Conservation (phyloP, 495 filamentous ascomycete genomes). For the Neurospora discreta region DNA sequence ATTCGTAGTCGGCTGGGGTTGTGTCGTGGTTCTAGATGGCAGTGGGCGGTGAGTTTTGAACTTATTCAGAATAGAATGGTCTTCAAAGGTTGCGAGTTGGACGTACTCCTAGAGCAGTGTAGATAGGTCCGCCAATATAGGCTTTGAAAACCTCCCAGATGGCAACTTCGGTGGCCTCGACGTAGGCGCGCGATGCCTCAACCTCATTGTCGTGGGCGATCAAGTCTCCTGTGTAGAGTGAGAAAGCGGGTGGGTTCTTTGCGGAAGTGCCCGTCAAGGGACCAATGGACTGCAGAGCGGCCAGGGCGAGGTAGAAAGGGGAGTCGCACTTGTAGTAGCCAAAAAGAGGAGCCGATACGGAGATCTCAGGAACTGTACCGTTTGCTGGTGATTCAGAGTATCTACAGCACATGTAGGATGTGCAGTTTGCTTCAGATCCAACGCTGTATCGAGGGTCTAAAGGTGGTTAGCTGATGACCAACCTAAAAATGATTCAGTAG, state of each 20-base stretch:
- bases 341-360: conserved; percentile 41
- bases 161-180: conserved; percentile 39
- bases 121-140: conserved; percentile 46
- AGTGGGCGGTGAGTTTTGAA: background rate
- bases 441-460: conserved; percentile 45
- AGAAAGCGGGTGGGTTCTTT: conserved; percentile 34
- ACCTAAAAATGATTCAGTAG: background rate
- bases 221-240: conserved; percentile 47
- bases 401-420: conserved; percentile 42
- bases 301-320: conserved; percentile 46
- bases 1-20: conserved; percentile 38
- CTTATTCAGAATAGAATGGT: too few species aligned
- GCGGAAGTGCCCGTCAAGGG: conserved; percentile 44
- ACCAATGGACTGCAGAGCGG: conserved; percentile 45
- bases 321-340: conserved; percentile 47
- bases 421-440: conserved; percentile 46
- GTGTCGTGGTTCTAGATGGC: conserved; percentile 39
- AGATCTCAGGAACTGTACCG: conserved; percentile 15
- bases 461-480: background rate
- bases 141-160: conserved; percentile 43
- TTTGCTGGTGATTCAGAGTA: conserved; percentile 20
- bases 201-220: conserved; percentile 40
- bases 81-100: background rate
- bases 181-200: conserved; percentile 36
- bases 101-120: conserved; percentile 26